Evolutionary conservation across 2,329 filamentous ascomycete species (phyloP).

Genomic region (Penicillium fuscoglaucum): DNA sequence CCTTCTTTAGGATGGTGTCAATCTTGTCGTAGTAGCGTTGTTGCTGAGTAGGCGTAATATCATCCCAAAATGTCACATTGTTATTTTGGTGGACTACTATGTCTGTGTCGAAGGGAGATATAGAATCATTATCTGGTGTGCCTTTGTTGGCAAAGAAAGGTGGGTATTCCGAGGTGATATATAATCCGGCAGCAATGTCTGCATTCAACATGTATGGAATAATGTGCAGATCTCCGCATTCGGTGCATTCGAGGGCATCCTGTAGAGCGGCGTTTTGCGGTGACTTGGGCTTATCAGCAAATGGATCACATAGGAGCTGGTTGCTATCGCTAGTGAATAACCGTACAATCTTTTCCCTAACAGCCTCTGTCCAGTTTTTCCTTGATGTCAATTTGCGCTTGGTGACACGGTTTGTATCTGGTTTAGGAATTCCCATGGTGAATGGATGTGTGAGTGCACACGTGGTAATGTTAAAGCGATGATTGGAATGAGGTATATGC

Average conservation of each 20-base stretch:
- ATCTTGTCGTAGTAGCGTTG: constrained; percentile 21
- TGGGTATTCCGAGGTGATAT: constrained; percentile 20
- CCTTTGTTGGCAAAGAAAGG: constrained; percentile 20
- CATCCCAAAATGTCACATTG: constrained; percentile 18
- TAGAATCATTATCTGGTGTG: constrained; percentile 8
- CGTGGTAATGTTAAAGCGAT: not conserved
- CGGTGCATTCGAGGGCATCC: constrained; percentile 30
- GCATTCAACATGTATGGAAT: constrained; percentile 19
- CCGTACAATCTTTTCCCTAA: constrained; percentile 3
- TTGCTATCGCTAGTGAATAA: not conserved
- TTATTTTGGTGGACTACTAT: not conserved
- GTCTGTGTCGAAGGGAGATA: constrained; percentile 17
- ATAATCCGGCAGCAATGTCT: constrained; percentile 21
- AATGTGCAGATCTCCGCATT: constrained; percentile 18
- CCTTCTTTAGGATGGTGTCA: constrained; percentile 16
- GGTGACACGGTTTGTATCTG: not conserved
- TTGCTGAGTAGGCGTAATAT: constrained; percentile 14
- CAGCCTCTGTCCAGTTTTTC: not conserved
- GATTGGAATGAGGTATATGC: not conserved
- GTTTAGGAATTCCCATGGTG: not conserved
- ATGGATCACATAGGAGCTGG: no score
- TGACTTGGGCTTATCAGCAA: not conserved
- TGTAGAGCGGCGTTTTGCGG: constrained; percentile 16
- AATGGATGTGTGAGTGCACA: not conserved
- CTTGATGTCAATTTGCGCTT: not conserved